Conservation (phyloP, 805 yeast species). For the Gaillardinia entomophila region DNA sequence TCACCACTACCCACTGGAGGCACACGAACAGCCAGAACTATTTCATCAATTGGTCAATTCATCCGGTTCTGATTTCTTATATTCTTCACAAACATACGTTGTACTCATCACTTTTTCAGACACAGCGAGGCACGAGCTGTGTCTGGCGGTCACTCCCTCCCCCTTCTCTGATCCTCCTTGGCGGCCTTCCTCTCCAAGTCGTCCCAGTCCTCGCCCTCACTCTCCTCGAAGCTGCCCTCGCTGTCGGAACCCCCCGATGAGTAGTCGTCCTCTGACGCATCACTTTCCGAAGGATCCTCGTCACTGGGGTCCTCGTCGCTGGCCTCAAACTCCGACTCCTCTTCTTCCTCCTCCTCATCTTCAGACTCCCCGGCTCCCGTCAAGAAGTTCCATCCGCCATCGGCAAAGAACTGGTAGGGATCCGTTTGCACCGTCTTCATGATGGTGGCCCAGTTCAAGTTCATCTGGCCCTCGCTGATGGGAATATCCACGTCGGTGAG, state of each 20-base stretch:
- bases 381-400: conserved; percentile 96
- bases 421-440: conserved; percentile 91
- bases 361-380: conserved; percentile 76
- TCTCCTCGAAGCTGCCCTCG: conserved; percentile 21
- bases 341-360: conserved; percentile 62
- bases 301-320: conserved; percentile 56
- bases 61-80: too few species aligned
- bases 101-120: too few species aligned
- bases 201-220: conserved; percentile 51
- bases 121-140: too few species aligned
- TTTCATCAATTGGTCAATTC: too few species aligned
- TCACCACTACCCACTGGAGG: too few species aligned
- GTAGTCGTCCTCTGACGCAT: conserved; percentile 31
- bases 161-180: conserved; percentile 32
- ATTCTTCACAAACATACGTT: too few species aligned
- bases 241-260: conserved; percentile 35
- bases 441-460: conserved; percentile 91
- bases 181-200: conserved; percentile 57
- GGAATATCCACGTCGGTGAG: conserved; percentile 97
- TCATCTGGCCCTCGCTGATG: conserved; percentile 88
- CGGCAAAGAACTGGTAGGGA: conserved; percentile 87
- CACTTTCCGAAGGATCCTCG: conserved; percentile 56
- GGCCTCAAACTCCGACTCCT: conserved; percentile 67
- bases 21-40: too few species aligned
- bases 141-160: conserved; percentile 22